A percentile compares a stretch with the other conserved stretches of the same genome.
phyloP scores from a whole-genome alignment of 1,284 basidiomycete genomes.

The Puccinia hordei region DNA sequence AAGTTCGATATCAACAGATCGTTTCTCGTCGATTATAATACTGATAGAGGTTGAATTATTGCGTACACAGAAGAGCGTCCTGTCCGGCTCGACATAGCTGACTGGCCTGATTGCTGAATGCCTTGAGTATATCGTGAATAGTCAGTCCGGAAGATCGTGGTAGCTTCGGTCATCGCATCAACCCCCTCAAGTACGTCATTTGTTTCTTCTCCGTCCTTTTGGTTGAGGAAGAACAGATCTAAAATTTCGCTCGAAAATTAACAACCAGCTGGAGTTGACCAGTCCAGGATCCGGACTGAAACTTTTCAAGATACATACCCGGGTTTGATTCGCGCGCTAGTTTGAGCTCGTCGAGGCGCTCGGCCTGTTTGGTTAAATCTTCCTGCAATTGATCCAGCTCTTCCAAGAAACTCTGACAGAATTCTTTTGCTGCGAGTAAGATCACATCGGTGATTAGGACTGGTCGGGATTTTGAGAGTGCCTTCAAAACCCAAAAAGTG shows the following conservation, averaged over 20 bases:
- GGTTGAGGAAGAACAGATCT: constrained; percentile 65
- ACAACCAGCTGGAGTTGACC: too few relatives aligned
- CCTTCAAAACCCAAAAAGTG: constrained; percentile 55
- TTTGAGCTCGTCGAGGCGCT: constrained; percentile 76
- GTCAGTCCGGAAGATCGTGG: constrained; percentile 77
- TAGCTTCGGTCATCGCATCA: constrained; percentile 66
- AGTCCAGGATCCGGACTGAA: background rate
- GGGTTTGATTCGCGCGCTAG: constrained; percentile 76
- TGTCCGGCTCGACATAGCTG: constrained; percentile 51
- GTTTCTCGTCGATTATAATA: constrained; percentile 48
- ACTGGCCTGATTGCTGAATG: constrained; percentile 60
- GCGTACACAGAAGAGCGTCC: constrained; percentile 66
- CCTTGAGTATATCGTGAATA: constrained; percentile 94
- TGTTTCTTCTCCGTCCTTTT: constrained; percentile 64
- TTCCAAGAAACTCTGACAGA: constrained; percentile 72
- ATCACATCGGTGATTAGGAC: constrained; percentile 76
- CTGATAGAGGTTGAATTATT: constrained; percentile 54
- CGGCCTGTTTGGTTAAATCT: constrained; percentile 80
- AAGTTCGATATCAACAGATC: constrained; percentile 20
- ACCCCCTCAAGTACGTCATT: constrained; percentile 92
- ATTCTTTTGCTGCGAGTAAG: constrained; percentile 76
- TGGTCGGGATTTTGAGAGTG: constrained; percentile 62
- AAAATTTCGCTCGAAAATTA: constrained; percentile 62
- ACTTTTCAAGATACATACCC: constrained; percentile 63
- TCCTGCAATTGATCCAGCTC: constrained; percentile 83